Evolutionary conservation across 208 protist species (phyloP), one percentile per base, ranked within the genome.

Genomic region (Kentomonas sorsogonicus): DNA sequence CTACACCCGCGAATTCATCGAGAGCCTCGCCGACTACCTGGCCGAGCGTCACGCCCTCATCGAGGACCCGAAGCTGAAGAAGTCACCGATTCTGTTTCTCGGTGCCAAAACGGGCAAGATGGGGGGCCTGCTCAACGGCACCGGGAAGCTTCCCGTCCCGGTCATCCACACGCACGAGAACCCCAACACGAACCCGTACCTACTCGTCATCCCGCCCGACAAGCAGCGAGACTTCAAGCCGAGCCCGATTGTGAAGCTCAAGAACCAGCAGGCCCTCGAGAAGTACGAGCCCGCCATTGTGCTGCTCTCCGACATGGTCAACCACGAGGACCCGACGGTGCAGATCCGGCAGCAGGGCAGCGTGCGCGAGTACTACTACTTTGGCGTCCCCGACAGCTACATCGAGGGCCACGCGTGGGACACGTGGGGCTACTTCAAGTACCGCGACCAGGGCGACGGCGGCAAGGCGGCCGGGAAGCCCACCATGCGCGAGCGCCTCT

Each of bases 261-360:
- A 89, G 61, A 81, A 80, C 56, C 79, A 86, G 44, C 69, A 60
- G 1, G 87, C 87, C 5, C 63, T 94, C 60, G 80, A 86, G 62
- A 91, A 94, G 70, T 94, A 94, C 55, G 83, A 89, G 58, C 87
- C 87, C 29, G 65, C 69, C 30, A 91, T 94, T 54, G 83, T 94
- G 33, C 69, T 94, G 36, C 61, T 89, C 18, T 86, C 81, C 1
- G 87, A 94, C 61, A 91, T 94, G 83, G 81, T 75, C 29, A 89
- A 79, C 72, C 84, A 86, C 63, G 74, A 46, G 7, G 87, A 94
- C 53, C 74, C 71, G 1, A 91, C 87, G 0, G 66, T 69, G 41
- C 74, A 84, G 62, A 81, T 94, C 20, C 74, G 87, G 10, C 71
- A 83, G 43, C 83, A 90, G 27, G 87, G 87, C 29, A 86, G 72